These are phyloP conservation scores for Cryptococcus maquisensis DNA, from an alignment of 1,284 basidiomycete genomes.

Conservation along the genomic window DNA sequence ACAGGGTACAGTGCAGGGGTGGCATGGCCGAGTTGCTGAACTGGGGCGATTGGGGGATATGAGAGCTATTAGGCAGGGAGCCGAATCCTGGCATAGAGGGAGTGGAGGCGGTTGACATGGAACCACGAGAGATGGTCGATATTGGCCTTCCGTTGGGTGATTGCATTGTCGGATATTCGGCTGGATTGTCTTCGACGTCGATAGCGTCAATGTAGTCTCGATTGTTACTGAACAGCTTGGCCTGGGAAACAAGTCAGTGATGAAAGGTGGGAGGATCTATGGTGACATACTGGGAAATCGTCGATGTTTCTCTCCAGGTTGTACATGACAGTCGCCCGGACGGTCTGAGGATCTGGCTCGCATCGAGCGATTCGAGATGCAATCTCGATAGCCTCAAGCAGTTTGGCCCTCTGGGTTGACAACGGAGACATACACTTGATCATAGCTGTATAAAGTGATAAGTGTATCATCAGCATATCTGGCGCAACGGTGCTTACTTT, in stretches of 20 bases:
- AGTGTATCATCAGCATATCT: slow-evolving; percentile 8
- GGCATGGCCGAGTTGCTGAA: slow-evolving; percentile 3
- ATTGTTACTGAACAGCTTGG: slow-evolving; percentile 76
- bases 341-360: slow-evolving; percentile 86
- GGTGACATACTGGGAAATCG: slow-evolving; percentile 64
- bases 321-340: slow-evolving; percentile 82
- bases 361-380: slow-evolving; percentile 88
- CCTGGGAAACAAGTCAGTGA: slow-evolving; percentile 40
- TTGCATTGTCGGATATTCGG: slow-evolving; percentile 49
- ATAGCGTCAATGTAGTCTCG: slow-evolving; percentile 87
- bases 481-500: slow-evolving; percentile 49
- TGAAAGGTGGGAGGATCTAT: neutral
- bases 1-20: slow-evolving; percentile 75
- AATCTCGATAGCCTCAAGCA: slow-evolving; percentile 80
- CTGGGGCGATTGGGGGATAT: slow-evolving; percentile 53
- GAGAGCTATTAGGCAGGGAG: slow-evolving; percentile 15
- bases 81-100: slow-evolving; percentile 46
- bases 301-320: slow-evolving; percentile 81
- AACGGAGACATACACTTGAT: slow-evolving; percentile 74
- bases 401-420: slow-evolving; percentile 72
- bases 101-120: slow-evolving; percentile 30
- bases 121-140: slow-evolving; percentile 12
- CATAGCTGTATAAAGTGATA: slow-evolving; percentile 54
- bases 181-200: slow-evolving; percentile 80
- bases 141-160: slow-evolving; percentile 17